Conservation (phyloP, 148 eudicot species). For the Hydrangea macrophylla region DNA sequence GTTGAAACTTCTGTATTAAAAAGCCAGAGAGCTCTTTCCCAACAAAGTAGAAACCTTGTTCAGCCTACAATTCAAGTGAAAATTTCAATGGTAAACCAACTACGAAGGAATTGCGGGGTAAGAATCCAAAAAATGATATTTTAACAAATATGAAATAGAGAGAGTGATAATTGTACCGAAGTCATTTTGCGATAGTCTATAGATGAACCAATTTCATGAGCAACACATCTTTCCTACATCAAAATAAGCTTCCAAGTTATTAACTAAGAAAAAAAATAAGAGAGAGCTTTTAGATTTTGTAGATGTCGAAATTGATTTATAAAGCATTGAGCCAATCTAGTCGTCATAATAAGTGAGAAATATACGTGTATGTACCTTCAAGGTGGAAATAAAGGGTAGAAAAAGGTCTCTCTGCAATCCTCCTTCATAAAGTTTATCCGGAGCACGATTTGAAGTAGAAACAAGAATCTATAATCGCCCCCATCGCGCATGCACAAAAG, state of each 20-base stretch:
- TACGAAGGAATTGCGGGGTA: not conserved
- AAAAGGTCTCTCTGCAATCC: slow-evolving; percentile 94
- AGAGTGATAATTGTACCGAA: slow-evolving; percentile 46
- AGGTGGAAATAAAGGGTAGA: slow-evolving; percentile 73
- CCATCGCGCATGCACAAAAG: slow-evolving; percentile 7
- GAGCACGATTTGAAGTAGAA: slow-evolving; percentile 91
- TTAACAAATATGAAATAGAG: not conserved
- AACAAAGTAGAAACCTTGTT: slow-evolving; percentile 72
- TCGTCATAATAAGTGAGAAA: slow-evolving; percentile 6
- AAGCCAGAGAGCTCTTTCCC: slow-evolving; percentile 48
- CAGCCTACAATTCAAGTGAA: slow-evolving; percentile 46
- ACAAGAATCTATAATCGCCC: slow-evolving; percentile 63
- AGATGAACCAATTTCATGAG: slow-evolving; percentile 79
- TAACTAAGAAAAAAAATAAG: not conserved
- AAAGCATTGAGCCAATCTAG: not conserved
- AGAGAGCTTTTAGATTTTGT: too few species aligned
- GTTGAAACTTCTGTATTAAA: slow-evolving; percentile 58
- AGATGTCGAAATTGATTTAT: too few species aligned
- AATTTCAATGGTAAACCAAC: not conserved
- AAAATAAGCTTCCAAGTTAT: slow-evolving; percentile 4
- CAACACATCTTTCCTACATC: slow-evolving; percentile 75
- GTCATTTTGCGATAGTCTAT: slow-evolving; percentile 83
- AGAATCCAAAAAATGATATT: not conserved
- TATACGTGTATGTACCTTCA: slow-evolving; percentile 48
- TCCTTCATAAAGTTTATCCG: slow-evolving; percentile 87